A percentile compares a stretch with the other conserved stretches of the same genome.
These are phyloP conservation scores for Dryadomyces quercus-mongolicae DNA, from an alignment of 2,329 filamentous ascomycete species.

Conservation along the genomic window DNA sequence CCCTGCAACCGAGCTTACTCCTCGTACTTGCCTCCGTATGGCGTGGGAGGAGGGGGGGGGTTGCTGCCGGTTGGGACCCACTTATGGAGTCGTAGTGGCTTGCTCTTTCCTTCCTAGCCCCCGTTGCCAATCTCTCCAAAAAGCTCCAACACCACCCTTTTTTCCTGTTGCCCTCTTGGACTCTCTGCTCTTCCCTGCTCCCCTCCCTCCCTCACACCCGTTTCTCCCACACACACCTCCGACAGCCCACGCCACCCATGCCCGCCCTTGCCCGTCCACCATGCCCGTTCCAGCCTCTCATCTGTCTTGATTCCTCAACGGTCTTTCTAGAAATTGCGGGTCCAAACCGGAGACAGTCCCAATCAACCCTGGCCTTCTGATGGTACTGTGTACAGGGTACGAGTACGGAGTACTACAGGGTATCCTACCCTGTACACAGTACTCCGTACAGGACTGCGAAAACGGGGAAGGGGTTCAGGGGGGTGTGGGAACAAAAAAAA, in stretches of 20 bases:
- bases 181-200: neutral
- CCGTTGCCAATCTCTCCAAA: constrained; percentile 11
- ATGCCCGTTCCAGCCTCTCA: constrained; percentile 24
- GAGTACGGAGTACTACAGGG: too few relatives aligned
- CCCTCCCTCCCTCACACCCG: neutral
- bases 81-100: constrained; percentile 8
- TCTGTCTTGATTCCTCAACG: constrained; percentile 32
- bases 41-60: constrained; percentile 6
- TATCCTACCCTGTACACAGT: too few relatives aligned
- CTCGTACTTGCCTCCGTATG: neutral
- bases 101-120: constrained; percentile 11
- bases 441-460: constrained; percentile 3
- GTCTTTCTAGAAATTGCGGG: constrained; percentile 33
- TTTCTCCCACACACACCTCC: neutral
- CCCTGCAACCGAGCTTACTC: constrained; percentile 13
- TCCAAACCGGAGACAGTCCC: constrained; percentile 32
- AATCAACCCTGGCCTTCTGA: neutral
- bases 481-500: neutral
- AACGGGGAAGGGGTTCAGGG: neutral
- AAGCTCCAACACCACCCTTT: neutral
- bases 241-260: neutral
- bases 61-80: constrained; percentile 10
- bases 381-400: neutral
- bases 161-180: constrained; percentile 1
- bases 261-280: constrained; percentile 18